A percentile compares a stretch with the other conserved stretches of the same genome.
phyloP scores from a whole-genome alignment of 305 asterid genomes.

The Plantago coronopus region DNA sequence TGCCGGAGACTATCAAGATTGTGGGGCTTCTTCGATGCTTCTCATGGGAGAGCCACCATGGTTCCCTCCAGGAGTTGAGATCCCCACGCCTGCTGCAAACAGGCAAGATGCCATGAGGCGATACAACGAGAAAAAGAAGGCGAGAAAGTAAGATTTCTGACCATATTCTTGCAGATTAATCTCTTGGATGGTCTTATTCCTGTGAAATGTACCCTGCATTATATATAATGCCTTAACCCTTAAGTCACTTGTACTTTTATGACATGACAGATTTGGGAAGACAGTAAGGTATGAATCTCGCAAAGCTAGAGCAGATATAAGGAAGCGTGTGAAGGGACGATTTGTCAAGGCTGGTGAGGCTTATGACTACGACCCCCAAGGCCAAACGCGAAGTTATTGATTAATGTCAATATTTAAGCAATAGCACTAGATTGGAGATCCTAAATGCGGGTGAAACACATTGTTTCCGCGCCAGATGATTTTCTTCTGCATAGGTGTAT shows the following conservation, averaged over 20 bases:
- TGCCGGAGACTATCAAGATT: conserved; percentile 52
- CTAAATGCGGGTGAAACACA: conserved; percentile 6
- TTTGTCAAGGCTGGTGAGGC: conserved; percentile 90
- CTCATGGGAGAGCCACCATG: conserved; percentile 72
- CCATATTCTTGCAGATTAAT: background rate
- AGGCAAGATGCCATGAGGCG: conserved; percentile 77
- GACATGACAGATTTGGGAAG: conserved; percentile 64
- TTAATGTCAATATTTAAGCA: conserved; percentile 3
- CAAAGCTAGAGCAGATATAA: conserved; percentile 87
- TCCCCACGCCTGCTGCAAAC: conserved; percentile 43
- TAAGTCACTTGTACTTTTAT: background rate
- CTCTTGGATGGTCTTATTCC: no score
- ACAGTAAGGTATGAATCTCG: conserved; percentile 85
- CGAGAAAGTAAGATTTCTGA: conserved; percentile 53
- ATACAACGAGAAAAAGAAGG: conserved; percentile 86
- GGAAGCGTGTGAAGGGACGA: conserved; percentile 92
- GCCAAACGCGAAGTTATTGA: conserved; percentile 63
- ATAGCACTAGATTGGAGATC: conserved; percentile 13
- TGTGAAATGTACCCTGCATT: no score
- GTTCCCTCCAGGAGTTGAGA: conserved; percentile 56
- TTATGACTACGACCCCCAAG: conserved; percentile 77
- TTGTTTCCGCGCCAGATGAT: conserved; percentile 17
- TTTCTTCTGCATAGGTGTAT: conserved; percentile 9
- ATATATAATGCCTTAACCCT: no score
- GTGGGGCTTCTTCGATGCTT: conserved; percentile 55